phyloP scores from a whole-genome alignment of 2,329 filamentous ascomycete genomes.

The Setomelanomma holmii region DNA sequence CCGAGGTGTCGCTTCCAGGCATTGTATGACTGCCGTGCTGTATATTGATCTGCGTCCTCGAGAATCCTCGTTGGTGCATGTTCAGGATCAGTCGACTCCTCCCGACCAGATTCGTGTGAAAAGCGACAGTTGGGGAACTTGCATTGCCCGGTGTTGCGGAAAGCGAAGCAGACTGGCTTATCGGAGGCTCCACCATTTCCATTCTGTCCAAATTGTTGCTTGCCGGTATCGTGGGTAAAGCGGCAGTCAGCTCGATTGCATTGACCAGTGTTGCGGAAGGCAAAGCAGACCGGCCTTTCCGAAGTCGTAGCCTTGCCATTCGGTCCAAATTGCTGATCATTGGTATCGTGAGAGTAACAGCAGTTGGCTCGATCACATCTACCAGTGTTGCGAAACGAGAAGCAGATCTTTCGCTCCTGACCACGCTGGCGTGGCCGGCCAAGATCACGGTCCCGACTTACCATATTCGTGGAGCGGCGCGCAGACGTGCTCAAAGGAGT shows the following conservation, averaged over 20 bases:
- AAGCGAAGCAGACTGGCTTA: neutral
- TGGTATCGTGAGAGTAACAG: no score
- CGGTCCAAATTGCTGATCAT: no score
- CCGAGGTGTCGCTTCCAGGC: slow-evolving; percentile 38
- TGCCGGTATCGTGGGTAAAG: neutral
- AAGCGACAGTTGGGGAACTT: neutral
- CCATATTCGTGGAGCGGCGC: no score
- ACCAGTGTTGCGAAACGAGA: no score
- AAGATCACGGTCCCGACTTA: no score
- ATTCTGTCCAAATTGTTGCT: neutral
- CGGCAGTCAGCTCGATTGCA: slow-evolving; percentile 1
- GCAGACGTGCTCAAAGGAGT: no score
- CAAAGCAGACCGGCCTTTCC: neutral
- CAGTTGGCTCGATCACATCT: no score
- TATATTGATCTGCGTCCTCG: slow-evolving; percentile 30
- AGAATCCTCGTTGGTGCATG: slow-evolving; percentile 1
- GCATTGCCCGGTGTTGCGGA: slow-evolving; percentile 3
- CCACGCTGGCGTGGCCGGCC: no score
- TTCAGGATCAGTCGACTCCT: neutral
- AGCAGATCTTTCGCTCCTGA: no score
- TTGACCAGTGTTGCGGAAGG: neutral
- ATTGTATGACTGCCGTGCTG: slow-evolving; percentile 32
- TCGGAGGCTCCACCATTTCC: neutral
- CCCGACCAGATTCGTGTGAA: neutral
- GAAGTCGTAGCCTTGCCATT: no score